These are phyloP conservation scores for Clausena lansium DNA, from an alignment of 345 rosid species.

Conservation along the genomic window DNA sequence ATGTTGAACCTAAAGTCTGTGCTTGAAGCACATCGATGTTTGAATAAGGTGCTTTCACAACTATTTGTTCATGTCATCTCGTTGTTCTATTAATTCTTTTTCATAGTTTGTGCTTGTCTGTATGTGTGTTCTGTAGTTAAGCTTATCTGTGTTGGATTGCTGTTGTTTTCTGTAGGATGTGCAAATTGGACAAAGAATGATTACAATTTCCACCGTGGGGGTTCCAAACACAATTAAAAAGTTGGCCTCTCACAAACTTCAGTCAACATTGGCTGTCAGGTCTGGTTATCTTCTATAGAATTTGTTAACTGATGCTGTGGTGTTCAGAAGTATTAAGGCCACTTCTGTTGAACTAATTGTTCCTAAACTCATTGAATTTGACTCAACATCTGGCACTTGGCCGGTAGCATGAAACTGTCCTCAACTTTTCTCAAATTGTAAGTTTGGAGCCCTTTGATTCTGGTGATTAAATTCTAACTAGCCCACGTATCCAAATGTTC, in stretches of 20 bases:
- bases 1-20: slow-evolving; percentile 93
- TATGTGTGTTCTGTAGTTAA: slow-evolving; percentile 1
- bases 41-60: slow-evolving; percentile 67
- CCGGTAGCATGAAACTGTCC: background rate
- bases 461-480: background rate
- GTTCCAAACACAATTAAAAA: slow-evolving; percentile 94
- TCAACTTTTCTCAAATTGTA: background rate
- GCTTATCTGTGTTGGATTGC: slow-evolving; percentile 1
- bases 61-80: background rate
- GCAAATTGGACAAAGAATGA: slow-evolving; percentile 97
- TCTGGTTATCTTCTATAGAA: background rate
- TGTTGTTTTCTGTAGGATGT: slow-evolving; percentile 55
- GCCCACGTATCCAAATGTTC: background rate
- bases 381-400: background rate
- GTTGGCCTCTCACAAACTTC: slow-evolving; percentile 90
- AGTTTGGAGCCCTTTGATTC: background rate
- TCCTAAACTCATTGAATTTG: background rate
- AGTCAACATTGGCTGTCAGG: slow-evolving; percentile 89
- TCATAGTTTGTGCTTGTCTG: slow-evolving; percentile 1
- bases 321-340: background rate
- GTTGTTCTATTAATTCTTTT: background rate
- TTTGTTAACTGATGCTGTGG: background rate
- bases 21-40: slow-evolving; percentile 85
- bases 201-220: slow-evolving; percentile 93
- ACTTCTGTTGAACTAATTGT: background rate